Evolutionary conservation across 192 early-diverging fungal species (phyloP).

Genomic region (Funneliformis mosseae): DNA sequence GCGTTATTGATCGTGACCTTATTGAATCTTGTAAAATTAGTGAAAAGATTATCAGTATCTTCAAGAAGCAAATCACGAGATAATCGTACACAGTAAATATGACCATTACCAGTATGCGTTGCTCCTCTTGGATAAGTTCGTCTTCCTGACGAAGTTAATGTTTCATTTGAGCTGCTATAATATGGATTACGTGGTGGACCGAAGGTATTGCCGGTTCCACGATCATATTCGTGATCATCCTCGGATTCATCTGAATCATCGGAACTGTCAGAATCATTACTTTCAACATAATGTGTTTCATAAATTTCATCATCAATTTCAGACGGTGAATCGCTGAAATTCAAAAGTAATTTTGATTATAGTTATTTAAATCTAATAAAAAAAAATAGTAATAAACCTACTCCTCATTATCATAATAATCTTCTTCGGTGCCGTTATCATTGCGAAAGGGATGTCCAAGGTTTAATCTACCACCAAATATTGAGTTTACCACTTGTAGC

Average conservation of each 20-base stretch:
- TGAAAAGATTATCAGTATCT: not conserved
- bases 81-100: not conserved
- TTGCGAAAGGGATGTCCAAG: constrained; percentile 24
- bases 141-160: not conserved
- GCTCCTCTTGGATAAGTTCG: not conserved
- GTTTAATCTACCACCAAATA: constrained; percentile 21
- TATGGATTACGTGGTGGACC: not conserved
- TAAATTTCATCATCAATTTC: not conserved
- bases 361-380: no score
- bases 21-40: constrained; percentile 1
- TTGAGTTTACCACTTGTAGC: constrained; percentile 16
- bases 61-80: not conserved
- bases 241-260: constrained; percentile 10
- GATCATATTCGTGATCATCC: not conserved
- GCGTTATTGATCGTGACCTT: not conserved
- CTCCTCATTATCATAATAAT: constrained; percentile 8
- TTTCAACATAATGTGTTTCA: not conserved
- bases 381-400: not conserved
- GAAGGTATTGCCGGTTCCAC: not conserved
- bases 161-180: not conserved
- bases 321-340: not conserved
- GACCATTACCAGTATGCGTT: not conserved
- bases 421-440: constrained; percentile 17
- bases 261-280: not conserved
- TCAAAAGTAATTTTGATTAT: not conserved